Evolutionary conservation across 31 red algal genomes (phyloP).

Genomic region (Odonthalia washingtoniensis): DNA sequence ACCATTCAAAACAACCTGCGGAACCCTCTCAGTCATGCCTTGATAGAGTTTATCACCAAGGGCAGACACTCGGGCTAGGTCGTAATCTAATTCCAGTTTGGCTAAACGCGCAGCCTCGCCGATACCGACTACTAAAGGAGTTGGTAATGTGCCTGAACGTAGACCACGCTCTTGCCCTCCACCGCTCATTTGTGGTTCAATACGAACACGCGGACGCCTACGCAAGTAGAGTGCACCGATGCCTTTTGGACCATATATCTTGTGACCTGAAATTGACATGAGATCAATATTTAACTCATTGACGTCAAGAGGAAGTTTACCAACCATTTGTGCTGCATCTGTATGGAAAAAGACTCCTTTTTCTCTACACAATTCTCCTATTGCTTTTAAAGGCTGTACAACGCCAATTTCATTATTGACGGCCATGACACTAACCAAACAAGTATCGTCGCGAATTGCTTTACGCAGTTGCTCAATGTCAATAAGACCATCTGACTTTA

Average conservation of each 20-base stretch:
- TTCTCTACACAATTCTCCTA: constrained; percentile 88
- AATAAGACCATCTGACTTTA: constrained; percentile 79
- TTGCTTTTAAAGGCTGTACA: constrained; percentile 87
- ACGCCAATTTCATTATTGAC: constrained; percentile 99
- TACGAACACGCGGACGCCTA: constrained; percentile 89
- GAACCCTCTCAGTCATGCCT: constrained; percentile 71
- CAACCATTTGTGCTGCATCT: constrained; percentile 96
- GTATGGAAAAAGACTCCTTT: constrained; percentile 96
- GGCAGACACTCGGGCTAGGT: constrained; percentile 55
- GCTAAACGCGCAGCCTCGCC: constrained; percentile 82
- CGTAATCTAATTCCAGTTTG: constrained; percentile 82
- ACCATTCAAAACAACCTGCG: constrained; percentile 87
- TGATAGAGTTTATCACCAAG: constrained; percentile 74
- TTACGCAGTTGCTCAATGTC: constrained; percentile 65
- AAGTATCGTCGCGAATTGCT: constrained; percentile 83
- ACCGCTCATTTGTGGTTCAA: constrained; percentile 95
- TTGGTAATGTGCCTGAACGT: constrained; percentile 92
- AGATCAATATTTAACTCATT: constrained; percentile 95
- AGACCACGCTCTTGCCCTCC: constrained; percentile 98
- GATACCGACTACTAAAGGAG: constrained; percentile 85
- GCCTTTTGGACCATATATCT: constrained; percentile 98
- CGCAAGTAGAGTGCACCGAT: constrained; percentile 94
- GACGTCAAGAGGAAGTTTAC: constrained; percentile 95
- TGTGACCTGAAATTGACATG: constrained; percentile 97
- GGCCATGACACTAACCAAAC: constrained; percentile 93